Conservation (phyloP, 345 rosid species). For the Streptanthus diversifolius region DNA sequence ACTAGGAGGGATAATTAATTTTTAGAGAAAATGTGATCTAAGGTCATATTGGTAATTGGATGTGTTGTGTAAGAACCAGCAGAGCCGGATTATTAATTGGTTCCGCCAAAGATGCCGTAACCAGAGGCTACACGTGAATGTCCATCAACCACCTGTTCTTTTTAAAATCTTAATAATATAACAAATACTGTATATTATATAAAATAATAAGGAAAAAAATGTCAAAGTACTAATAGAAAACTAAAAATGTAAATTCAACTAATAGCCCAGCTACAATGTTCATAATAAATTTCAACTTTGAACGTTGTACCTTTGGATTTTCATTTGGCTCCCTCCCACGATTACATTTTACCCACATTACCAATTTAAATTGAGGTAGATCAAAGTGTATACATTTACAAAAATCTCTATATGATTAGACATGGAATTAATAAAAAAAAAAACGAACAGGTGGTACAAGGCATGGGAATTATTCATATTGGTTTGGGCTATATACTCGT, state of each 20-base stretch:
- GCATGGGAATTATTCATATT: constrained; percentile 66
- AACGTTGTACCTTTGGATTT: neutral
- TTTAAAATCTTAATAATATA: neutral
- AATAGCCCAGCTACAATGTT: neutral
- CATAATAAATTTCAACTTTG: neutral
- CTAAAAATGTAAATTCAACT: neutral
- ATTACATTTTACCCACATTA: neutral
- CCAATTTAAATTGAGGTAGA: neutral
- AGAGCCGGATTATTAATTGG: neutral
- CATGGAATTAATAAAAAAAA: neutral
- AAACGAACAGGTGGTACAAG: constrained; percentile 53
- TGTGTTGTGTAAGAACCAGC: neutral
- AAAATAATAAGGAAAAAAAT: neutral
- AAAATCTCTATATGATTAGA: neutral
- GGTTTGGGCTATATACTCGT: constrained; percentile 79
- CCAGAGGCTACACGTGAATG: constrained; percentile 12
- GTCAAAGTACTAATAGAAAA: neutral
- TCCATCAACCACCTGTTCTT: neutral
- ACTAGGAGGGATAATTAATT: too few relatives aligned
- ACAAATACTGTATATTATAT: neutral
- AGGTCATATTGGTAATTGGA: neutral
- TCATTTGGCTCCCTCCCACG: neutral
- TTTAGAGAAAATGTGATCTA: neutral
- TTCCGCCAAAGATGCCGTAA: constrained; percentile 13
- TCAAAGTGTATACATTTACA: neutral